phyloP scores from a whole-genome alignment of 2,329 filamentous ascomycete genomes.

The Xylaria sp. region DNA sequence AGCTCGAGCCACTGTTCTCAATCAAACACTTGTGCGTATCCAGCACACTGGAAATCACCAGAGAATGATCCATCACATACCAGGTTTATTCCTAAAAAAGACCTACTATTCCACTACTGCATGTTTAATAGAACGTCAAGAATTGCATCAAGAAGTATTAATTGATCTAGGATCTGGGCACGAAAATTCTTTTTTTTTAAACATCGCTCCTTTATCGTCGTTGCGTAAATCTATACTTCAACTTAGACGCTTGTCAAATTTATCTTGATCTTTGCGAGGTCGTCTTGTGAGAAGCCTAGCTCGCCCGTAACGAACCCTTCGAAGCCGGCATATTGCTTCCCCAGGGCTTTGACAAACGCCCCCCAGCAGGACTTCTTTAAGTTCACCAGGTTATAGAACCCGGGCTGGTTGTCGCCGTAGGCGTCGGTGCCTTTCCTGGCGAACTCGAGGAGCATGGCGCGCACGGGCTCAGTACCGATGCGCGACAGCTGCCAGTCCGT shows the following conservation, averaged over 20 bases:
- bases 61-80: too few relatives aligned
- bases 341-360: conserved; percentile 58
- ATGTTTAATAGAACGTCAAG: too few relatives aligned
- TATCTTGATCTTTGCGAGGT: conserved; percentile 59
- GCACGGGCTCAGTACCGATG: conserved; percentile 63
- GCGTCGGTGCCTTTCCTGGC: conserved; percentile 54
- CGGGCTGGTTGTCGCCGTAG: conserved; percentile 55
- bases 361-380: conserved; percentile 59
- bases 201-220: not conserved
- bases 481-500: conserved; percentile 66
- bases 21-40: too few relatives aligned
- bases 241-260: conserved; percentile 53
- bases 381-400: conserved; percentile 61
- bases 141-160: not conserved
- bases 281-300: conserved; percentile 59
- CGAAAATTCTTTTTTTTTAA: not conserved
- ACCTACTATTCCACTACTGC: too few relatives aligned
- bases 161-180: conserved; percentile 10
- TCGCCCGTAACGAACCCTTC: conserved; percentile 59
- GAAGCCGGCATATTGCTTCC: conserved; percentile 60
- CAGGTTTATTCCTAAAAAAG: too few relatives aligned
- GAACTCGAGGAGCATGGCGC: conserved; percentile 59
- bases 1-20: too few relatives aligned
- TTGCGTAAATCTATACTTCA: not conserved
- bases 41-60: too few relatives aligned